Evolutionary conservation across 495 filamentous ascomycete species (phyloP).

Genomic region (Aspergillus biplanus): DNA sequence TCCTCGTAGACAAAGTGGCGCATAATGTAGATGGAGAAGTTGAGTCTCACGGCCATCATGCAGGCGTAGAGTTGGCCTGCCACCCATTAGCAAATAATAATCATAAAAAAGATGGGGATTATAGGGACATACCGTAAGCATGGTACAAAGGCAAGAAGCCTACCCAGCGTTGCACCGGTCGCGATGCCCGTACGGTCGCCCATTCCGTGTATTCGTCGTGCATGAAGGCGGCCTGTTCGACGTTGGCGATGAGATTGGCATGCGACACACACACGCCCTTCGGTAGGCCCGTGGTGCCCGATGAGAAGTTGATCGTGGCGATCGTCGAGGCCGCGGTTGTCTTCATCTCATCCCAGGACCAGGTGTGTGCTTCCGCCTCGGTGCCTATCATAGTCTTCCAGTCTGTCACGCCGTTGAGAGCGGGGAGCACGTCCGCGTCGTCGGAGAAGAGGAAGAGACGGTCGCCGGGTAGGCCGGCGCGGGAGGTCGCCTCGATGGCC

Average conservation of each 20-base stretch:
- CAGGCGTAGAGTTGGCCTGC: slow-evolving; percentile 38
- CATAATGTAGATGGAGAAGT: slow-evolving; percentile 49
- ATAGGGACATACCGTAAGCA: slow-evolving; percentile 49
- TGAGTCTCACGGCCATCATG: slow-evolving; percentile 30
- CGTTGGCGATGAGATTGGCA: slow-evolving; percentile 47
- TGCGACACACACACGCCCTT: slow-evolving; percentile 54
- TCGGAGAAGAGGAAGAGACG: slow-evolving; percentile 46
- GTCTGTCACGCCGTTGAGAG: slow-evolving; percentile 37
- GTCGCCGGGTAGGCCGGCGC: slow-evolving; percentile 34
- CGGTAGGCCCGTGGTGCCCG: slow-evolving; percentile 53
- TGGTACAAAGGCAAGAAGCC: slow-evolving; percentile 54
- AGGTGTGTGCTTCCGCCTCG: slow-evolving; percentile 35
- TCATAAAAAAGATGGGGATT: slow-evolving; percentile 44
- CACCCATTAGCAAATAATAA: neutral
- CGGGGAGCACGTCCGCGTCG: slow-evolving; percentile 10
- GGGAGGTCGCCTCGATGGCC: slow-evolving; percentile 29
- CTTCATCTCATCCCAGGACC: slow-evolving; percentile 36
- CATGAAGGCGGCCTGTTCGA: slow-evolving; percentile 27
- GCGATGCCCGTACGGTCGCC: neutral
- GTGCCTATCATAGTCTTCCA: slow-evolving; percentile 42
- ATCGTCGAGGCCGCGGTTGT: slow-evolving; percentile 34
- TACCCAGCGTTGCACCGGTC: slow-evolving; percentile 28
- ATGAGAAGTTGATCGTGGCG: slow-evolving; percentile 49
- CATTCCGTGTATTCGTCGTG: slow-evolving; percentile 32
- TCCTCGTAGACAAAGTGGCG: slow-evolving; percentile 45